Conservation (phyloP, 202 grass and related monocot species). For the Brachypodium distachyon region DNA sequence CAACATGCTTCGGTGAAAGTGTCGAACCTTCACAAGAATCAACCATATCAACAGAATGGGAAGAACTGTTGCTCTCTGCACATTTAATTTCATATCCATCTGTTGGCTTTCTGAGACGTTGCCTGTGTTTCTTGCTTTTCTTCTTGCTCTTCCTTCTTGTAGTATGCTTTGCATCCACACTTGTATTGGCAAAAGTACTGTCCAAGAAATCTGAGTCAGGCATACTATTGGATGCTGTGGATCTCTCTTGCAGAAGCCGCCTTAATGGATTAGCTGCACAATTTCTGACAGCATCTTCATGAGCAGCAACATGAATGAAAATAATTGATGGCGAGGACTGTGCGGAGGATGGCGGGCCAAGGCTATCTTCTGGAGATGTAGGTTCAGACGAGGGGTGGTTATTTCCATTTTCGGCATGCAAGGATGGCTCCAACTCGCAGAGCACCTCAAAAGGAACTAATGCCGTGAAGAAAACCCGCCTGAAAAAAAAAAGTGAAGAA, state of each 20-base stretch:
- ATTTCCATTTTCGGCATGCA: neutral
- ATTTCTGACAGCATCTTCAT: slow-evolving; percentile 19
- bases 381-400: neutral
- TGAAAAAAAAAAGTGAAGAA: slow-evolving; percentile 8
- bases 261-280: slow-evolving; percentile 27
- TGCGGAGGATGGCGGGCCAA: neutral
- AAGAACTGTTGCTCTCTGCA: slow-evolving; percentile 4
- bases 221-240: slow-evolving; percentile 16
- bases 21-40: slow-evolving; percentile 30
- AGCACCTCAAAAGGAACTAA: slow-evolving; percentile 3
- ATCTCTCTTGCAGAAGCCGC: slow-evolving; percentile 12
- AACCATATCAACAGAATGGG: slow-evolving; percentile 9
- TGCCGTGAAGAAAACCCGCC: neutral
- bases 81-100: slow-evolving; percentile 32
- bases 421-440: neutral
- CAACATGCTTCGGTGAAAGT: slow-evolving; percentile 39
- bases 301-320: neutral
- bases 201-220: slow-evolving; percentile 54
- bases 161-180: slow-evolving; percentile 20
- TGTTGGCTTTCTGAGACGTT: slow-evolving; percentile 21
- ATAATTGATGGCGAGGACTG: neutral
- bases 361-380: slow-evolving; percentile 20
- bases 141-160: slow-evolving; percentile 76
- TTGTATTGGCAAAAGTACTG: slow-evolving; percentile 26
- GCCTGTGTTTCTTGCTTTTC: slow-evolving; percentile 56